Percentiles rank a stretch among this genome's conserved stretches.
These are phyloP conservation scores for Lablab purpureus DNA, from an alignment of 306 rosid species.

Conservation along the genomic window DNA sequence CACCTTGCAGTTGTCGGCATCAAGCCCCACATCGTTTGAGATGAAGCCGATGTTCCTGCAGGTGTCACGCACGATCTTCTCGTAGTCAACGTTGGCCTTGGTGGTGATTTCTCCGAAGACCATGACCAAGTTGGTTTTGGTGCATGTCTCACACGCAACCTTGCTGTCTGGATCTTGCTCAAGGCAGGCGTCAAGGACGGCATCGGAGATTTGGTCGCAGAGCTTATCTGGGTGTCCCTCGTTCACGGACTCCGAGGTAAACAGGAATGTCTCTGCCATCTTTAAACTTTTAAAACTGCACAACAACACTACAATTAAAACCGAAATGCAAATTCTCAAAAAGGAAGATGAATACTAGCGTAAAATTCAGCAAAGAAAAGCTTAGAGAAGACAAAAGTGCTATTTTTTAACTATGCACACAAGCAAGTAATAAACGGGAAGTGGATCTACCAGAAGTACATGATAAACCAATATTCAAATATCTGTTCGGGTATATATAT, in stretches of 20 bases:
- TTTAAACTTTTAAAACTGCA: slow-evolving; percentile 45
- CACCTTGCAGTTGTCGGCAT: slow-evolving; percentile 82
- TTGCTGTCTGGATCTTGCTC: slow-evolving; percentile 76
- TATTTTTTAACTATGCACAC: neutral
- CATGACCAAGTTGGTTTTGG: slow-evolving; percentile 87
- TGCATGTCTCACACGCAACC: slow-evolving; percentile 85
- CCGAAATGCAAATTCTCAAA: neutral
- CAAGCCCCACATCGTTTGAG: slow-evolving; percentile 73
- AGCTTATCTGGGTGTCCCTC: slow-evolving; percentile 94
- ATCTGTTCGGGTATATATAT: no score
- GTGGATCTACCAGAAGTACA: neutral
- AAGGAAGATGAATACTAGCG: neutral
- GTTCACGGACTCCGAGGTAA: slow-evolving; percentile 79
- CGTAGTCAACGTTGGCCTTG: slow-evolving; percentile 76
- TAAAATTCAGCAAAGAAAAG: neutral
- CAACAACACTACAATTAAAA: neutral
- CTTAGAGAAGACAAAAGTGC: neutral
- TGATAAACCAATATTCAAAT: no score
- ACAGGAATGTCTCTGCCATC: slow-evolving; percentile 70
- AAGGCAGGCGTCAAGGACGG: slow-evolving; percentile 78
- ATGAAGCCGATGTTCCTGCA: slow-evolving; percentile 74
- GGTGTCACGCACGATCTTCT: slow-evolving; percentile 80
- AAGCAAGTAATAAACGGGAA: neutral
- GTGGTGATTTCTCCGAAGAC: slow-evolving; percentile 87
- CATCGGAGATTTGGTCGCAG: slow-evolving; percentile 83